Base-by-base conservation (phyloP, 2,329 filamentous ascomycete genomes). In the Aspergillus ustus region DNA sequence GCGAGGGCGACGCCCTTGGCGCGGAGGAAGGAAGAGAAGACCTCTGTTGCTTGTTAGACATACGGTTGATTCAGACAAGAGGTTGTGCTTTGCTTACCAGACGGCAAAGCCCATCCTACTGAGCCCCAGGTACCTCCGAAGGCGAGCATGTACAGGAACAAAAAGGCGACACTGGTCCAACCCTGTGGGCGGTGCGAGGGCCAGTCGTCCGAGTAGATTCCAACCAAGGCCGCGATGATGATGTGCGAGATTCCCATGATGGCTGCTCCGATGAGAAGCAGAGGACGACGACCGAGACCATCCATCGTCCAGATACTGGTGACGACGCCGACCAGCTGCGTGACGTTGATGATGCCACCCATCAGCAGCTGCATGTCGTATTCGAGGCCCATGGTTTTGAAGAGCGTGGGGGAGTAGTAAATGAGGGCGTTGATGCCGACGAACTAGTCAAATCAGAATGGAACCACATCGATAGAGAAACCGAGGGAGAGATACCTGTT, bases 1-100 rank as follows among this genome's bases (percentile, higher is more conserved):
- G 85, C 86, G 2, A 89, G 77, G 1, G 87, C 87, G 0, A 89
- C 87, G 37, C 89, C 89, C 71, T 90, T 91, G 2, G 87, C 87
- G 7, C 87, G 80, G 0, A 85, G 75, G 0, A 81, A 82, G 1
- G 82, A 83, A 0, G 86, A 86, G 48, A 90, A 90, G n/a, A 91
- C 86, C 63, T 92, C 86, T 31, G 82, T 79, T 0, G 75, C 73
- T 29, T 19, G 40, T 68, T 71, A 65, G n/a, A n/a, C n/a, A n/a
- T n/a, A n/a, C n/a, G n/a, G n/a, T n/a, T n/a, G n/a, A n/a, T n/a
- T n/a, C n/a, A n/a, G n/a, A n/a, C n/a, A n/a, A n/a, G n/a, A n/a
- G n/a, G n/a, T n/a, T n/a, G n/a, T n/a, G n/a, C n/a, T n/a, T n/a
- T n/a, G 63, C 65, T 25, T 65, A 74, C 72, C 73, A 6, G 72